Base-by-base conservation (phyloP, 1,284 basidiomycete species). In the Trametes hirsuta region DNA sequence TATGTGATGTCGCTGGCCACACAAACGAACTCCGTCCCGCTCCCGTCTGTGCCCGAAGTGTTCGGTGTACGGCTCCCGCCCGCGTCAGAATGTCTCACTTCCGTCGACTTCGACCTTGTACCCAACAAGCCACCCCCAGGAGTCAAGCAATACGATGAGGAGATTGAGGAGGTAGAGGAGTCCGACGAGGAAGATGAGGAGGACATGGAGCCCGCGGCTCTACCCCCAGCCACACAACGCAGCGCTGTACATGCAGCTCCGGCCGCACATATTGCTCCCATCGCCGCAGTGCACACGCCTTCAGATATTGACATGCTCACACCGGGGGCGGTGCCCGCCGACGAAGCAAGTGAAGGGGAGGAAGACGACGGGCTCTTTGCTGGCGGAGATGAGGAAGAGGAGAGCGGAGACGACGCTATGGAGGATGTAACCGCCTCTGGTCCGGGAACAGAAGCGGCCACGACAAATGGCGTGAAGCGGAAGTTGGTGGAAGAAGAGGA, bases 11-110 rank as follows among this genome's bases (percentile, higher is more conserved):
- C 92, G 6, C 81, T 98, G 25, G 95, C 97, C 1, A 87, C 93
- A 4, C 91, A 95, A 73, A 91, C 96, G 46, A 99, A 99, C 75
- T 84, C 91, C 0, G 82, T 86, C 34, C 94, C 97, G 0, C 84
- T 99, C 4, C 97, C 97, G 3, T 79, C 94, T 3, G 90, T 98
- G 10, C 92, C 93, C n/a, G 97, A 98, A 77, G 88, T 95, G 1
- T 98, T 97, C 76, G 97, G 96, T 37, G 86, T 98, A 48, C 89
- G 95, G 21, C 79, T 98, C 21, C 97, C 97, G 0, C 89, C 91
- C 3, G 71, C 86, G 11, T 77, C 86, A 25, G 94, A 98, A 42
- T 91, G 94, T 57, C 83, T 99, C 39, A 94, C 94, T 11, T 84
- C 92, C 21, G 88, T 97, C 66, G 94, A 97, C 78, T 99, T 98